phyloP scores from a whole-genome alignment of 164 flowering plant genomes.

The Stephania cephalantha region DNA sequence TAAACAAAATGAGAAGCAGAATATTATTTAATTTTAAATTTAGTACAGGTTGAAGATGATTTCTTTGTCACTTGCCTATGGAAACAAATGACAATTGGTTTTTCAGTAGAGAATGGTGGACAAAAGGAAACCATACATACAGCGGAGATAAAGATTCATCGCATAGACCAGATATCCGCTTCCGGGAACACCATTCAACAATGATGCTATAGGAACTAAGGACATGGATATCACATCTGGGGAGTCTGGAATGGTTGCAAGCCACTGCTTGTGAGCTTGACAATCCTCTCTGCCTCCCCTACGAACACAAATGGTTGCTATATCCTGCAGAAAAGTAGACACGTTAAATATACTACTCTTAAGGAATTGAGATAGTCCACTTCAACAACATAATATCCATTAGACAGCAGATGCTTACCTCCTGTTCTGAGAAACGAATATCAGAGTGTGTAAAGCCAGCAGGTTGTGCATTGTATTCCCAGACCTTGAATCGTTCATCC shows the following conservation, averaged over 20 bases:
- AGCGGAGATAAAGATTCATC: slow-evolving; percentile 76
- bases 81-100: neutral
- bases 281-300: slow-evolving; percentile 68
- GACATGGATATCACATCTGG: slow-evolving; percentile 90
- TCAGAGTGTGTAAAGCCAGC: slow-evolving; percentile 37
- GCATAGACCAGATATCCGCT: slow-evolving; percentile 86
- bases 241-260: slow-evolving; percentile 68
- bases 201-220: slow-evolving; percentile 80
- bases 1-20: neutral
- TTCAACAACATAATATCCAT: neutral
- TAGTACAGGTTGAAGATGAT: neutral
- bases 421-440: slow-evolving; percentile 44
- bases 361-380: neutral
- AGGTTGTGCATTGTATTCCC: slow-evolving; percentile 37
- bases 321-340: slow-evolving; percentile 39
- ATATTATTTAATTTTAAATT: neutral
- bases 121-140: slow-evolving; percentile 39
- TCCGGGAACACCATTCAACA: slow-evolving; percentile 64
- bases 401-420: slow-evolving; percentile 38
- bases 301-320: slow-evolving; percentile 43
- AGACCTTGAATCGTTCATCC: slow-evolving; percentile 33
- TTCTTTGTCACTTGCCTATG: neutral
- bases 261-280: slow-evolving; percentile 72
- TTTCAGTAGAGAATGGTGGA: neutral
- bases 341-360: neutral